phyloP scores from a whole-genome alignment of 371 early-diverging fungal genomes.

The Syncephalis plumigaleata region DNA sequence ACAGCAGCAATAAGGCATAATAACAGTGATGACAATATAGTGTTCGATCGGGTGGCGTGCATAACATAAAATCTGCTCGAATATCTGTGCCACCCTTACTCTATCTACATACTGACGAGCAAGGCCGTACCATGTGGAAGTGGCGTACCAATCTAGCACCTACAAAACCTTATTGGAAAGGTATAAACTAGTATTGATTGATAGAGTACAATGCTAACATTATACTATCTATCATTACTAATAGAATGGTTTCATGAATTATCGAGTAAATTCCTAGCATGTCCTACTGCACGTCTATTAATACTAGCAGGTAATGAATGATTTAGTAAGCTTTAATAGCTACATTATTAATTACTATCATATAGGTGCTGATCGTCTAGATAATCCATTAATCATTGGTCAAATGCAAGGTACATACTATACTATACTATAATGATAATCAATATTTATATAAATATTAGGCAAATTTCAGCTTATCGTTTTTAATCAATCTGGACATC shows the following conservation, averaged over 20 bases:
- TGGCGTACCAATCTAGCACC: constrained; percentile 54
- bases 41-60: constrained; percentile 38
- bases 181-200: too few relatives aligned
- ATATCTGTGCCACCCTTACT: constrained; percentile 59
- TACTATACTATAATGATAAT: too few relatives aligned
- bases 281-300: constrained; percentile 53
- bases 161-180: constrained; percentile 63
- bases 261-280: constrained; percentile 56
- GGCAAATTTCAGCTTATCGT: constrained; percentile 77
- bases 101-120: constrained; percentile 3
- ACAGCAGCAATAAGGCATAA: background rate
- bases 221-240: too few relatives aligned
- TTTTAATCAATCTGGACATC: constrained; percentile 73
- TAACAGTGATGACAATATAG: constrained; percentile 5
- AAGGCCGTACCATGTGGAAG: constrained; percentile 11
- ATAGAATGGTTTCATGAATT: constrained; percentile 74
- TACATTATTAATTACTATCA: too few relatives aligned
- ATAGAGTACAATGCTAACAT: too few relatives aligned
- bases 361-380: constrained; percentile 64
- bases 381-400: constrained; percentile 78
- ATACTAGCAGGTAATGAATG: constrained; percentile 39
- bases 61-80: constrained; percentile 46
- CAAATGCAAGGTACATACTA: constrained; percentile 60
- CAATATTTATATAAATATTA: background rate
- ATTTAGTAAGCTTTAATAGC: too few relatives aligned